phyloP scores from a whole-genome alignment of 148 eudicot species.

The Silene uniflora region DNA sequence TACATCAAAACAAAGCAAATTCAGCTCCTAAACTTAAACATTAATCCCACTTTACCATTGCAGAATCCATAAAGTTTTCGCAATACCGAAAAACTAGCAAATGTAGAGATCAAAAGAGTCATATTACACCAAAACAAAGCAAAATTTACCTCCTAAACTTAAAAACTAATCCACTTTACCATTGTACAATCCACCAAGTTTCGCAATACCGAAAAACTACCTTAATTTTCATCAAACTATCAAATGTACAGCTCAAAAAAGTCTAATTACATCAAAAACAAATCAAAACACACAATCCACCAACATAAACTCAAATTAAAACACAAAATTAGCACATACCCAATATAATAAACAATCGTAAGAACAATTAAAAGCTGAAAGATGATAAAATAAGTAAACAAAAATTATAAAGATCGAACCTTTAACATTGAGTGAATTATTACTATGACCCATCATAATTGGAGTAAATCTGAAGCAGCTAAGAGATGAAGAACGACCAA shows the following conservation, averaged over 20 bases:
- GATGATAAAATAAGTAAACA: not conserved
- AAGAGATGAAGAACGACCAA: slow-evolving; percentile 11
- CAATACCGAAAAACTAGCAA: not conserved
- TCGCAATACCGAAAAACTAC: not conserved
- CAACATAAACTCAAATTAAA: not conserved
- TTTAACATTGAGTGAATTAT: slow-evolving; percentile 18
- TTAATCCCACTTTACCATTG: not conserved
- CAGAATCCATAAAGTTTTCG: not conserved
- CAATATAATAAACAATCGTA: not conserved
- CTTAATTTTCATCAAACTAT: not conserved
- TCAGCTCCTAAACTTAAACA: not conserved
- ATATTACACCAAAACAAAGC: no score
- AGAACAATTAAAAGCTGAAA: not conserved
- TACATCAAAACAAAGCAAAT: not conserved
- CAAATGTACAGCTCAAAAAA: not conserved
- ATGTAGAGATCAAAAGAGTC: no score
- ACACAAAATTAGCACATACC: not conserved
- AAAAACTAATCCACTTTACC: not conserved
- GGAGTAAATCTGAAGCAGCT: slow-evolving; percentile 15
- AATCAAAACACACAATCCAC: no score
- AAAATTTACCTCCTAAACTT: not conserved
- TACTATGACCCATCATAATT: slow-evolving; percentile 28
- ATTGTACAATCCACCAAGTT: not conserved
- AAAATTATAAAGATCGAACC: slow-evolving; percentile 16
- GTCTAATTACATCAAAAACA: not conserved